Base-by-base conservation (phyloP, 192 early-diverging fungal genomes). In the Cetraspora pellucida region DNA sequence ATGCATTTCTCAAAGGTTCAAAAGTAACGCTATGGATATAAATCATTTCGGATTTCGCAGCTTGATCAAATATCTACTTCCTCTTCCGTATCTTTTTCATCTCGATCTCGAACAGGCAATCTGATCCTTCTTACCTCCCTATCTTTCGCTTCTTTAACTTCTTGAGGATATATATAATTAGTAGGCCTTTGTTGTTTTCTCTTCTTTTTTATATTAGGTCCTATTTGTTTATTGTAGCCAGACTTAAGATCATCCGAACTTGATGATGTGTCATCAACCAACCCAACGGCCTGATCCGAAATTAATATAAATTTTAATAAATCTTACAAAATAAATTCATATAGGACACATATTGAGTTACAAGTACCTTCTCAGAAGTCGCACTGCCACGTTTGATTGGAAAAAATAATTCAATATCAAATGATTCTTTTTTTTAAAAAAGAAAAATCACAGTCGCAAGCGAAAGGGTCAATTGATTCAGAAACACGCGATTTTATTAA, bases 391-490 rank as follows among this genome's bases (percentile, higher is more conserved):
- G 10, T 44, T 37, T n/a, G 31, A 30, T 31, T 30, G 2, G 43
- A 65, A n/a, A n/a, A 44, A n/a, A n/a, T 9, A 19, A 54, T 19
- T 54, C 13, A 54, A 52, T 17, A 17, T 17, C 17, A 17, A 52
- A 17, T 52, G 50, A 17, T 52, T 13, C 17, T 13, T 52, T 52
- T 52, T 13, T 52, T 52, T 3, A 19, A 52, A 52, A 3, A 17
- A 52, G 5, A 52, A 52, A 2, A 52, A 52, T 17, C 5, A 52
- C 3, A 17, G 10, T 52, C 19, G 50, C 19, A 17, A 52, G 50
- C 6, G 13, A 5, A n/a, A 64, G 8, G 1, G 85, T 87, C 59
- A 87, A 89, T 17, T 7, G 19, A 8, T 37, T 9, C 19, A n/a
- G 14, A 43, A 21, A 65, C 30, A 65, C n/a, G 25, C 4, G 16